Base-by-base conservation (phyloP, 2,329 filamentous ascomycete species). In the Phaeoacremonium minimum region DNA sequence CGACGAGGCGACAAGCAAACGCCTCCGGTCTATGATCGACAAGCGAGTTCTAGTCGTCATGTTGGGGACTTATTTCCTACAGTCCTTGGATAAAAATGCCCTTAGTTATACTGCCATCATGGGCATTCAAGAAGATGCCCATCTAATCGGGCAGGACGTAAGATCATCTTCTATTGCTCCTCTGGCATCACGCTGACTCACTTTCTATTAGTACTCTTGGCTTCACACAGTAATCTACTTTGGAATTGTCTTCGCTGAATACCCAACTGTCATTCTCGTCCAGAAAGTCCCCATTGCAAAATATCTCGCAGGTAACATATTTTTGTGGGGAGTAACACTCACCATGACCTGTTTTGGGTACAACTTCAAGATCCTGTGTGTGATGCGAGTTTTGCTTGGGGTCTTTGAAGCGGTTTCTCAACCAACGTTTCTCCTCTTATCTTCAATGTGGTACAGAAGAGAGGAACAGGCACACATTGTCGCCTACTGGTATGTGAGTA, bases 151-250 rank as follows among this genome's bases (percentile, higher is more conserved):
- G 9, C 22, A 26, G n/a, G 22, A 26, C 9, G 22, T 26, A n/a
- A 9, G 22, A 9, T 9, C 22, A 9, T 26, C 9, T n/a, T 26
- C 22, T n/a, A 26, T 26, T 26, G 22, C 9, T 26, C 9, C 22
- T 9, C 22, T 9, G 9, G 22, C n/a, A 9, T 9, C 9, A 9
- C 15, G 15, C 13, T 31, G 11, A 13, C 9, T 13, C 9, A 9
- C 22, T n/a, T 9, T 9, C 9, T 14, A 33, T 36, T 54, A 86
- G 61, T 88, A 80, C 53, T 75, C 71, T 17, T 87, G 83, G 83
- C 64, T 88, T 35, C 84, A 79, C 0, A 85, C 81, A 9, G 85
- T 78, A 66, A 84, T 87, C 45, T 87, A 87, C 62, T 79, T 87
- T 42, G 80, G 76, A 35, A 78, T 86, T 14, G 63, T 87, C 8